Base-by-base conservation (phyloP, 2,329 filamentous ascomycete genomes). In the Alternaria sp. region DNA sequence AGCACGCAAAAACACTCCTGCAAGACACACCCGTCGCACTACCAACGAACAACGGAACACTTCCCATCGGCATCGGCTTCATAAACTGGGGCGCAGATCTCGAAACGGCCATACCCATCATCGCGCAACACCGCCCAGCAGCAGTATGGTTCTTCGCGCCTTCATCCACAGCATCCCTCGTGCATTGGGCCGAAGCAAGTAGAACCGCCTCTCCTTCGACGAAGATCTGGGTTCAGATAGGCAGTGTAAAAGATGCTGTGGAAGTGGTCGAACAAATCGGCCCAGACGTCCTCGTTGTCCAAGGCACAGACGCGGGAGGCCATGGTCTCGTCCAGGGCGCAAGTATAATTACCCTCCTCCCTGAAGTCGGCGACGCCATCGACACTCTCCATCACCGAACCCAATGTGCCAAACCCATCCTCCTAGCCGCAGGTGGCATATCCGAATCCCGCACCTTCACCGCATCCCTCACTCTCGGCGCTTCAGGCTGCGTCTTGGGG, bases 121-220 rank as follows among this genome's bases (percentile, higher is more conserved):
- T 92, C 17, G 72, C 73, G 23, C 79, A 81, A 63, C 85, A 88
- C 74, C 78, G 77, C 0, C 88, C 89, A 2, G 85, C 84, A 3
- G 89, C 88, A 0, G 82, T 89, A 9, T 92, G 90, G 90, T 83
- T 92, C 50, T 91, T 91, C 71, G 89, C 89, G 3, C 63, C 78
- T 15, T 62, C 64, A 3, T 68, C 69, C 0, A 69, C 75, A 52
- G 59, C 80, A 19, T 78, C 81, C 15, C 73, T 79, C 57, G 58
- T 55, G 23, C 75, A 54, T 46, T 82, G 74, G 79, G 73, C 74
- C 21, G 64, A 55, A 26, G 72, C 74, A 23, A 73, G 72, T 9
- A 73, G 80, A 23, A 54, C 65, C 5, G 76, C 67, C 11, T 79
- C 78, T 71, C 44, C 81, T 40, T 70, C 74, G 26, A 86, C 66